Evolutionary conservation across 345 rosid genomes (phyloP), one percentile per base, ranked within the genome.

Genomic region (Gossypium australe): DNA sequence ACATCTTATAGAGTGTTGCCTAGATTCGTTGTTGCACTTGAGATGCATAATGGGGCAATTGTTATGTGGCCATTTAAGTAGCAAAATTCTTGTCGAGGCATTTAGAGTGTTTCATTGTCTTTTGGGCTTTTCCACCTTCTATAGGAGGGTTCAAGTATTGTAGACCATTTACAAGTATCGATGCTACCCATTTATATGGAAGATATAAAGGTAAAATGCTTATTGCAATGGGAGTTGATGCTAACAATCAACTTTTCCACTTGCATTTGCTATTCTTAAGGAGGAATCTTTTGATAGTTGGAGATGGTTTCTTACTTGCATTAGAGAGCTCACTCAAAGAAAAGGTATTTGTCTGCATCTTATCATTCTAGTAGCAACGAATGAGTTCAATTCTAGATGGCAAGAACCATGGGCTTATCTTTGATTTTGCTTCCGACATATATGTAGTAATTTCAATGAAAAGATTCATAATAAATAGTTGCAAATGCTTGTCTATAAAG

Each of bases 261-360:
- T 45, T 45, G 48, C 48, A 45, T 71, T 71, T 55, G 74, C 51
- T 29, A 55, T 71, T 52, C 51, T 1, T 3, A 45, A 53, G 44
- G 51, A 27, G 41, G 14, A 71, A 71, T 51, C 60, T 34, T 22
- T 55, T 5, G 60, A 55, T 55, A 71, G 64, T 29, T 24, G 1
- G 24, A 24, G 43, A 34, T 72, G 75, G 75, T 56, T 72, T 25
- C 11, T 72, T 56, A 17, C 29, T 29, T 72, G 48, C 12, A 52
- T 71, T 51, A 66, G 61, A 73, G 44, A 49, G 9, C 69, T 78
- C 0, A 78, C 73, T 3, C 73, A 66, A 25, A 25, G 73, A 34
- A 41, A 65, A 64, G 52, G 3, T 0, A 4, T 73, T 29, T 66
- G 68, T 29, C 5, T 73, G 24, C 66, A 60, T 73, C 67, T n/a